These are phyloP conservation scores for Usnea hakonensis DNA, from an alignment of 495 filamentous ascomycete species.

Conservation along the genomic window DNA sequence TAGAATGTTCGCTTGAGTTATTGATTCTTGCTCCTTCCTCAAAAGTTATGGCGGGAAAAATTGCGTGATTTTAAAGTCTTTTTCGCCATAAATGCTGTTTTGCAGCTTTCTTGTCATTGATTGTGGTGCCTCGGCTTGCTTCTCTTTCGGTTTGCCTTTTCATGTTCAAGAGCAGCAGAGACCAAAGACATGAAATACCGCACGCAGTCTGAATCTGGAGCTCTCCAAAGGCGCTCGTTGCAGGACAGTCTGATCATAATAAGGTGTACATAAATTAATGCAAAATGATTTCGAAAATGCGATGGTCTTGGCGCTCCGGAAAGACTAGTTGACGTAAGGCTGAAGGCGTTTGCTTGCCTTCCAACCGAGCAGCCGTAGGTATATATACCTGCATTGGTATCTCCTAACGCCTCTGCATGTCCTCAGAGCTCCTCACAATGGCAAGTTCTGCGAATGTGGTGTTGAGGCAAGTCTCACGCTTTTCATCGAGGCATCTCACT, in stretches of 20 bases:
- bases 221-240: background rate
- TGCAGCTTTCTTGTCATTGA: background rate
- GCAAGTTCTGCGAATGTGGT: constrained; percentile 61
- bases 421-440: constrained; percentile 41
- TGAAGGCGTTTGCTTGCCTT: constrained; percentile 12
- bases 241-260: background rate
- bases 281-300: background rate
- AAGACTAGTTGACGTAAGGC: constrained; percentile 9
- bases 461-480: constrained; percentile 70
- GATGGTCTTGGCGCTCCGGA: background rate
- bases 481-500: constrained; percentile 50
- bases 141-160: background rate
- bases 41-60: background rate
- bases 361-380: no score
- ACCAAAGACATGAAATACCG: background rate
- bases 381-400: background rate
- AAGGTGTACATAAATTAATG: background rate
- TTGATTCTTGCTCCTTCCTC: background rate
- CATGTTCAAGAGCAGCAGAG: background rate
- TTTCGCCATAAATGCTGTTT: background rate
- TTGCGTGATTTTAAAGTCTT: background rate
- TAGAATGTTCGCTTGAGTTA: background rate
- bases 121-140: background rate
- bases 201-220: background rate
- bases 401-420: background rate